These are phyloP conservation scores for Allomyces javanicus DNA, from an alignment of 192 early-diverging fungal genomes.

Conservation along the genomic window DNA sequence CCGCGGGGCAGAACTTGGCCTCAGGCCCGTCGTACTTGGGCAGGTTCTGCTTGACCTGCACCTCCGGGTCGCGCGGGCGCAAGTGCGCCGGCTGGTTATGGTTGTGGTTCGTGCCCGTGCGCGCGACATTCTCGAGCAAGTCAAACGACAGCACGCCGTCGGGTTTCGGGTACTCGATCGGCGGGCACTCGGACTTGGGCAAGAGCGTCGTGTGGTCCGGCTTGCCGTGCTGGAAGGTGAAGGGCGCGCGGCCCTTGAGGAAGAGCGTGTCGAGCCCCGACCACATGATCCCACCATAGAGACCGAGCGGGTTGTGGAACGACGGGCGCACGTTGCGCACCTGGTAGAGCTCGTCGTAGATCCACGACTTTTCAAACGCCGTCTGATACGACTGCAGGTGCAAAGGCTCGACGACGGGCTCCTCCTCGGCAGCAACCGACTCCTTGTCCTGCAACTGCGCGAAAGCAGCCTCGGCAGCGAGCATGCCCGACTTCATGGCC, in stretches of 20 bases:
- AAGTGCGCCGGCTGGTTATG: constrained; percentile 93
- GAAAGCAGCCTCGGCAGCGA: constrained; percentile 82
- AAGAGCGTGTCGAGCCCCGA: constrained; percentile 76
- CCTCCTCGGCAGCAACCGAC: constrained; percentile 15
- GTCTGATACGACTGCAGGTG: constrained; percentile 57
- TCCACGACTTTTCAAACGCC: constrained; percentile 65
- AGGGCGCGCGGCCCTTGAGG: constrained; percentile 78
- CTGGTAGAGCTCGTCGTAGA: constrained; percentile 73
- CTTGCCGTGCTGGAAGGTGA: constrained; percentile 72
- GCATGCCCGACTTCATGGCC: constrained; percentile 95
- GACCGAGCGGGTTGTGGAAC: constrained; percentile 70
- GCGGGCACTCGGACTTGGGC: constrained; percentile 38
- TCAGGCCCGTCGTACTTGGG: constrained; percentile 85
- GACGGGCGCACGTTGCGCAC: constrained; percentile 87
- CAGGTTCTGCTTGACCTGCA: constrained; percentile 66
- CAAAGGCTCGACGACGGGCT: constrained; percentile 33
- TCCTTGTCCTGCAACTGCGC: constrained; percentile 21
- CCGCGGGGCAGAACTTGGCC: constrained; percentile 89
- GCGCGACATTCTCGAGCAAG: constrained; percentile 73
- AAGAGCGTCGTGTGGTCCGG: constrained; percentile 63
- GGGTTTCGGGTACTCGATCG: constrained; percentile 91
- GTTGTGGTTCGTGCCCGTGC: constrained; percentile 81
- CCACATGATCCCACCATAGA: constrained; percentile 69
- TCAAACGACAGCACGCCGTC: constrained; percentile 91
- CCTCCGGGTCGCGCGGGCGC: constrained; percentile 46